Evolutionary conservation across 2,329 filamentous ascomycete species (phyloP).

Genomic region (Aspergillus viridinutans): DNA sequence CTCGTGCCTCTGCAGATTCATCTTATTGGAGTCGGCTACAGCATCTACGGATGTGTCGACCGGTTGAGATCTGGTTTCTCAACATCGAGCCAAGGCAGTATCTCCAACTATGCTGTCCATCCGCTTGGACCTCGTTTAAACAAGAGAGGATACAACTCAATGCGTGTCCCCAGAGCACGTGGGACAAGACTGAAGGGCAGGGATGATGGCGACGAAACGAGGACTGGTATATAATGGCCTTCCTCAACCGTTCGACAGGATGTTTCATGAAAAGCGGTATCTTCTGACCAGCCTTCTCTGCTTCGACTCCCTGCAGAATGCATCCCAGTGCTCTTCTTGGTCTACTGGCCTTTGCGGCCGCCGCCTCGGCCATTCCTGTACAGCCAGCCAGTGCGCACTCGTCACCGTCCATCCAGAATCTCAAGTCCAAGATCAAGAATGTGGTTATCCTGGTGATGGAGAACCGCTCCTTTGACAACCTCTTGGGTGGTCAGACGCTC

Average conservation of each 20-base stretch:
- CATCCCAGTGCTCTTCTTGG: conserved; percentile 20
- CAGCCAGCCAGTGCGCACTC: conserved; percentile 11
- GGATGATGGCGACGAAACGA: background rate
- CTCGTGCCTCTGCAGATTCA: background rate
- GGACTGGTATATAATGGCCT: background rate
- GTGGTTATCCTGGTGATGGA: conserved; percentile 38
- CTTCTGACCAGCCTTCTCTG: background rate
- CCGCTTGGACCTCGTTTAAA: background rate
- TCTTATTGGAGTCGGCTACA: background rate
- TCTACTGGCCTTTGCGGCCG: conserved; percentile 21
- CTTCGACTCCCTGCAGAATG: conserved; percentile 9
- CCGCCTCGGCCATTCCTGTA: conserved; percentile 8
- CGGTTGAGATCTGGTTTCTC: no score
- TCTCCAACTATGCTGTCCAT: no score
- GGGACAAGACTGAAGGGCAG: background rate
- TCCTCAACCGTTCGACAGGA: background rate
- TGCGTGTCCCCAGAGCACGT: background rate
- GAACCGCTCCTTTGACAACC: conserved; percentile 45
- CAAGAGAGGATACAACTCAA: background rate
- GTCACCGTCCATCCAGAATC: conserved; percentile 16
- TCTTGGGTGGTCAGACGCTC: conserved; percentile 40
- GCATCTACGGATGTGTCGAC: background rate
- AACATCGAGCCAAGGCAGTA: no score
- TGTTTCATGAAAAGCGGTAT: background rate
- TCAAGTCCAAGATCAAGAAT: conserved; percentile 36